phyloP scores from a whole-genome alignment of 805 yeast species.

The Candida berthetii region DNA sequence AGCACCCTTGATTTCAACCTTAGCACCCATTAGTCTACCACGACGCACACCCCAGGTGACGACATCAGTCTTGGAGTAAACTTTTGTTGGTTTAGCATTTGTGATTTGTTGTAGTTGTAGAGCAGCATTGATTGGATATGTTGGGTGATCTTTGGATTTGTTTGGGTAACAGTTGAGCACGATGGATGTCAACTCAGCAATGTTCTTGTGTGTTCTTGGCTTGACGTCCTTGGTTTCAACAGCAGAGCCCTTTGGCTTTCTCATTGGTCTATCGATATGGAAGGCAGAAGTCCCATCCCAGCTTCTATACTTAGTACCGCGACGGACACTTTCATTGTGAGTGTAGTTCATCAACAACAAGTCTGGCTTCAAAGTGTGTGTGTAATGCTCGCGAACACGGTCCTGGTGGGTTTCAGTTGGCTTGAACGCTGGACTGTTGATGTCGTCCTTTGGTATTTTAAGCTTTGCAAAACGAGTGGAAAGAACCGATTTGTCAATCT shows the following conservation, averaged over 20 bases:
- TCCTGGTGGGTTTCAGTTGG: conserved; percentile 78
- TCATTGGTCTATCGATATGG: conserved; percentile 74
- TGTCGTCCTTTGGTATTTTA: conserved; percentile 62
- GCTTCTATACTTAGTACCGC: conserved; percentile 68
- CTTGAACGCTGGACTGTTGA: conserved; percentile 69
- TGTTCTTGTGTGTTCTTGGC: conserved; percentile 58
- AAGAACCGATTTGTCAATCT: conserved; percentile 64
- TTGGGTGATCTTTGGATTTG: conserved; percentile 62
- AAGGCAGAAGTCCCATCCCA: conserved; percentile 91
- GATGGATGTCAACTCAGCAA: conserved; percentile 68
- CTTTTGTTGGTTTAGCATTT: conserved; percentile 73
- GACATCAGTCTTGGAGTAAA: conserved; percentile 73
- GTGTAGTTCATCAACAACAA: conserved; percentile 69
- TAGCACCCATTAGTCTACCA: conserved; percentile 90
- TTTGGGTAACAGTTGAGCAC: conserved; percentile 72
- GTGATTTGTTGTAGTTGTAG: conserved; percentile 89
- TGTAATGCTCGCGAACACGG: conserved; percentile 71
- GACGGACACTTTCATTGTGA: conserved; percentile 48
- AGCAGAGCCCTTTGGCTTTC: conserved; percentile 70
- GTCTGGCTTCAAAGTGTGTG: conserved; percentile 70
- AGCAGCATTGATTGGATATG: conserved; percentile 69
- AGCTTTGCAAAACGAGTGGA: conserved; percentile 71
- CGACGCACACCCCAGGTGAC: conserved; percentile 82
- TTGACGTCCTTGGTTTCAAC: conserved; percentile 70
- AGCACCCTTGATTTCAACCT: conserved; percentile 67